These are phyloP conservation scores for Pyrenophora seminiperda DNA, from an alignment of 2,329 filamentous ascomycete species.

Conservation along the genomic window DNA sequence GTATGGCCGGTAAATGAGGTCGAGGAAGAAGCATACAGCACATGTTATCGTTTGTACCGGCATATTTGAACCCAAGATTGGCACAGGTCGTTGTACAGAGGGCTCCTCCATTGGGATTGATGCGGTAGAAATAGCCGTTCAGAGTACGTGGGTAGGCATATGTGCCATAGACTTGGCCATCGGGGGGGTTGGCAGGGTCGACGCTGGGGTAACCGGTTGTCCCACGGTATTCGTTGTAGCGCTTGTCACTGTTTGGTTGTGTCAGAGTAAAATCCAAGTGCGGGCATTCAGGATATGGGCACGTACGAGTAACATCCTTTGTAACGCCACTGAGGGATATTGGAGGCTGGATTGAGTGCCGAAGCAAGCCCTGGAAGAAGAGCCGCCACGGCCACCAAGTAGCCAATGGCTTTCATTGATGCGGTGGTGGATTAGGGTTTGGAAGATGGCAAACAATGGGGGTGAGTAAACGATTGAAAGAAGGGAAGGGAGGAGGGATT, in stretches of 20 bases:
- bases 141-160: slow-evolving; percentile 9
- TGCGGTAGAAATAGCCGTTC: not conserved
- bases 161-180: not conserved
- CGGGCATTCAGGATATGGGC: not conserved
- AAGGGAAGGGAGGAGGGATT: too few relatives aligned
- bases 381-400: slow-evolving; percentile 22
- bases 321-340: slow-evolving; percentile 17
- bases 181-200: not conserved
- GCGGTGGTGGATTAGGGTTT: not conserved
- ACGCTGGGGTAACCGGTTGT: not conserved
- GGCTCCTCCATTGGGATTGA: slow-evolving; percentile 10
- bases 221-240: not conserved
- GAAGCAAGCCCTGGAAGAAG: slow-evolving; percentile 10
- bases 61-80: slow-evolving; percentile 8
- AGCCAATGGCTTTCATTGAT: slow-evolving; percentile 25
- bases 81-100: slow-evolving; percentile 11
- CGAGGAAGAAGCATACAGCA: slow-evolving; percentile 20
- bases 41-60: slow-evolving; percentile 22
- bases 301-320: slow-evolving; percentile 25
- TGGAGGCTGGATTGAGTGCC: slow-evolving; percentile 8
- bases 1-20: not conserved
- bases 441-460: not conserved
- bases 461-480: not conserved
- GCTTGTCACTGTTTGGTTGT: not conserved
- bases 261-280: not conserved